Base-by-base conservation (phyloP, 2,329 filamentous ascomycete species). In the Pestalotiopsis sp. region DNA sequence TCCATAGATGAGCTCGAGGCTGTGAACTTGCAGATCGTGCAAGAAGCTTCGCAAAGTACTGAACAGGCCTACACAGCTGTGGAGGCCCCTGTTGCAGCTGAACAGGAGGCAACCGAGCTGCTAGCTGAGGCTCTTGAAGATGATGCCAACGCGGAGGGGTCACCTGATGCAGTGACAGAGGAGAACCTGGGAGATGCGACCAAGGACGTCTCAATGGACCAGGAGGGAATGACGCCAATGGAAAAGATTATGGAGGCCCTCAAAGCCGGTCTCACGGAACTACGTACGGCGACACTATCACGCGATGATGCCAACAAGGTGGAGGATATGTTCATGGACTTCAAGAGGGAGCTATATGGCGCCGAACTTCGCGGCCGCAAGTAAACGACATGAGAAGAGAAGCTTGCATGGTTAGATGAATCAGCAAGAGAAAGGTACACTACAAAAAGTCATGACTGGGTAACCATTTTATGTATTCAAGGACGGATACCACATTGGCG, bases 281-380 rank as follows among this genome's bases (percentile, higher is more conserved):
- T 94, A 68, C 87, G 85, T 66, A 81, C 81, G 36, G 84, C 90
- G 25, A 83, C 87, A 17, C 80, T 97, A 57, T 89, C 89, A 17
- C 85, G 88, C 12, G 84, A 87, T 12, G 90, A 93, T 70, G 88
- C 94, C 66, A 86, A 90, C 69, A 86, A 91, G 76, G 85, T 96
- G 72, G 93, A 96, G 75, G 91, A 95, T 76, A 82, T 93, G 74
- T 85, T 96, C 76, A 93, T 95, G 82, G 92, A 95, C 77, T 88
- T 95, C 72, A 91, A 92, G 78, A 86, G 88, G 71, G 90, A 92
- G 77, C 85, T 95, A 65, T 92, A 92, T 77, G 88, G 91, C 67
- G 93, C 93, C 17, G 90, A 90, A 74, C 83, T 83, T 74, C 85
- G 92, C 70, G 86, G 87, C 49, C 74, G 77, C 49, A 66, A 60